Evolutionary conservation across 2,329 filamentous ascomycete genomes (phyloP), one percentile per base, ranked within the genome.

Genomic region (Nemania serpens): DNA sequence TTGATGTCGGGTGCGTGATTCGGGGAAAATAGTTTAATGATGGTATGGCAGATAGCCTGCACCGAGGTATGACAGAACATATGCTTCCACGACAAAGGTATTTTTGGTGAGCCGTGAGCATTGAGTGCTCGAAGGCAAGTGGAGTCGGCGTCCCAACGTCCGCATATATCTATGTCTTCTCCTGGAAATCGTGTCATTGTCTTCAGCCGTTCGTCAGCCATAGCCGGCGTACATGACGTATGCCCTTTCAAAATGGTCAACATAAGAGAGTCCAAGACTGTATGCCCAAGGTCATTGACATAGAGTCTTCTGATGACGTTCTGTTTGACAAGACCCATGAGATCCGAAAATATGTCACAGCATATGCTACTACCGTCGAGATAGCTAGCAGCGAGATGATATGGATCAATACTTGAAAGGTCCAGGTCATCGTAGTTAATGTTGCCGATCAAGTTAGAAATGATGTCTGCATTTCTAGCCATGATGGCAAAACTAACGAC

Each of bases 61-160:
- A 70, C 66, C 0, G 76, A 76, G 10, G 76, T 78, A 55, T 80
- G 76, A 58, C 77, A 80, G 58, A 80, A 79, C 58, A 74, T 75
- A 61, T 79, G 77, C 62, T 80, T 80, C 77, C 77, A 80, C 0
- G 51, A 25, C 1, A 62, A 58, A 0, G 77, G 77, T 20, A 76
- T 71, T 2, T 49, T 59, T 5, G 67, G 20, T 12, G 55, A 55
- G 1, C 75, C 75, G 1, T 54, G 62, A 3, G 66, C 67, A 9
- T 74, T 59, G 1, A 77, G 69, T 2, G 58, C 41, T 2, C 76
- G 72, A 29, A 29, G 25, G 25, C 25, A 29, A 29, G 25, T 29
- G 25, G 25, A 29, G 25, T 29, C 76, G 1, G 75, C 75, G 62
- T 78, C 75, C 76, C 76, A 79, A 20, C 76, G 70, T 22, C 77